Evolutionary conservation across 2,329 filamentous ascomycete species (phyloP).

Genomic region (Cytospora schulzeri): DNA sequence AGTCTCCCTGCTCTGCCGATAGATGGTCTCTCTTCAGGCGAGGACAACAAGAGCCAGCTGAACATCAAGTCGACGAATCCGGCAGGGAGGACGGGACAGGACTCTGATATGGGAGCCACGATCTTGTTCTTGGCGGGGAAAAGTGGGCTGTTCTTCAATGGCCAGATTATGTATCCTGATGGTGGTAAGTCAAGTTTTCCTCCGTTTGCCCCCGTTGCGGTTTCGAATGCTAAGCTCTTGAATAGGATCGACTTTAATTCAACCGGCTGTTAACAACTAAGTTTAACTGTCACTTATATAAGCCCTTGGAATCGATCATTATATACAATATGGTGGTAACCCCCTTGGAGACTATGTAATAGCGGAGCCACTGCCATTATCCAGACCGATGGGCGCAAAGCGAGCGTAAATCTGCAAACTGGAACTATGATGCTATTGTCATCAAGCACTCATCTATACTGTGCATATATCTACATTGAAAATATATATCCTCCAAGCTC

Average conservation of each 20-base stretch:
- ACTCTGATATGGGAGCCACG: constrained; percentile 54
- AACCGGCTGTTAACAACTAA: neutral
- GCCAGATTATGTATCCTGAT: constrained; percentile 55
- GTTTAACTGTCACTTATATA: neutral
- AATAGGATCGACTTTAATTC: neutral
- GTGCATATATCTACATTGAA: too few species aligned
- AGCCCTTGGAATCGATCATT: neutral
- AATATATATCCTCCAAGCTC: too few species aligned
- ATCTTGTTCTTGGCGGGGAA: constrained; percentile 53
- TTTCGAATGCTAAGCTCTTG: neutral
- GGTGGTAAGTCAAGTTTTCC: constrained; percentile 37
- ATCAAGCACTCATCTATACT: too few species aligned
- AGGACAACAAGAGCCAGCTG: constrained; percentile 50
- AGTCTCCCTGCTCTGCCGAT: constrained; percentile 37
- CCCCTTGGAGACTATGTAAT: too few species aligned
- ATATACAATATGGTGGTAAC: neutral
- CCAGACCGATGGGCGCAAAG: too few species aligned
- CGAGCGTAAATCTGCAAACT: too few species aligned
- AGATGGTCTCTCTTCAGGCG: constrained; percentile 52
- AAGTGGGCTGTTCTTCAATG: constrained; percentile 54
- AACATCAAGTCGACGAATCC: constrained; percentile 46
- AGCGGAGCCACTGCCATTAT: too few species aligned
- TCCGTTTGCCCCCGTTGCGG: neutral
- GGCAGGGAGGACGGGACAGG: constrained; percentile 43
- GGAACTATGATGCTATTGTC: too few species aligned